A percentile compares a stretch with the other conserved stretches of the same genome.
phyloP scores from a whole-genome alignment of 345 rosid genomes.

The Trapa bicornis region DNA sequence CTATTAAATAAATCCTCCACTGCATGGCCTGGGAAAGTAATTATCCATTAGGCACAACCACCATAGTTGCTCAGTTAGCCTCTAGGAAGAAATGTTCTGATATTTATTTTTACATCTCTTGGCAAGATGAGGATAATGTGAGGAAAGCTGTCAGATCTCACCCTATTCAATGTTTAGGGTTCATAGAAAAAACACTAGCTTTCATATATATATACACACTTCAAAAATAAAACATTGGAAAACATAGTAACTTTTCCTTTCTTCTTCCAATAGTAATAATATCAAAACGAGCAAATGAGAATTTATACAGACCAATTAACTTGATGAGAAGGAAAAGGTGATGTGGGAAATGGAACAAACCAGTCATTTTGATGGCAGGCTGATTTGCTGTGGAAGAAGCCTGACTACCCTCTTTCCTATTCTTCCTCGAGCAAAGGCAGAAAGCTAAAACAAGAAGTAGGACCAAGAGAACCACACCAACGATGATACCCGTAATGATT shows the following conservation, averaged over 20 bases:
- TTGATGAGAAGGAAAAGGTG: background rate
- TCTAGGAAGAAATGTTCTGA: too few species aligned
- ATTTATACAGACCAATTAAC: background rate
- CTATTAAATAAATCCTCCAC: background rate
- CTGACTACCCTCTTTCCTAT: conserved; percentile 5
- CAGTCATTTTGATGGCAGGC: conserved; percentile 9
- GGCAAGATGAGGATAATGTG: too few species aligned
- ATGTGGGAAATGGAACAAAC: conserved; percentile 2
- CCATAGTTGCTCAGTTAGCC: too few species aligned
- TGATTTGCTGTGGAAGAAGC: conserved; percentile 11
- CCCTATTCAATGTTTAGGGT: too few species aligned
- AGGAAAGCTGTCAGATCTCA: too few species aligned
- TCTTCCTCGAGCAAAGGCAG: conserved; percentile 28
- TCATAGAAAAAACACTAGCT: too few species aligned
- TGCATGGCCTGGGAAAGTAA: too few species aligned
- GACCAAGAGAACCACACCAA: conserved; percentile 47
- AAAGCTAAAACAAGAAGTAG: conserved; percentile 36
- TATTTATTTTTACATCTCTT: too few species aligned
- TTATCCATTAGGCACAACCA: too few species aligned
- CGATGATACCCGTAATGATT: conserved; percentile 51
- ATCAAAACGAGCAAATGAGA: background rate
- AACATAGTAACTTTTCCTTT: background rate
- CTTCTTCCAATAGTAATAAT: background rate
- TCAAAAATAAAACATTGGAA: too few species aligned
- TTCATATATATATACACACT: background rate